Evolutionary conservation across 2,329 filamentous ascomycete species (phyloP).

Genomic region (Botrytis paeoniae): DNA sequence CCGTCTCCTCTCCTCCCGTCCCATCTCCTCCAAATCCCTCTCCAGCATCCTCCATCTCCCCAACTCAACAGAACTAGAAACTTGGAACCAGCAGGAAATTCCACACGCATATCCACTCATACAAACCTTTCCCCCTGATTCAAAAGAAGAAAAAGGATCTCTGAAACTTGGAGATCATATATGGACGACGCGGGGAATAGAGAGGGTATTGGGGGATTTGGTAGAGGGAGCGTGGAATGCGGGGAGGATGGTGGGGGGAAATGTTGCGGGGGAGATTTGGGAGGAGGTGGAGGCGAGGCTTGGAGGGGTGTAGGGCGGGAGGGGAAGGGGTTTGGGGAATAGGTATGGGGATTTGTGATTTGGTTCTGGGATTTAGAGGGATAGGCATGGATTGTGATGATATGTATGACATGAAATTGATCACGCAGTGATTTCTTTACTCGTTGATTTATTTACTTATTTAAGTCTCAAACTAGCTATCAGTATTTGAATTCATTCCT

Average conservation of each 20-base stretch:
- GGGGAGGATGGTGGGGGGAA: neutral
- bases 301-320: too few relatives aligned
- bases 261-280: neutral
- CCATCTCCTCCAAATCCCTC: neutral
- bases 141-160: neutral
- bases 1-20: neutral
- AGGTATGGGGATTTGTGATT: too few relatives aligned
- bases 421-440: too few relatives aligned
- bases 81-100: neutral
- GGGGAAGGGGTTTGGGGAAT: too few relatives aligned
- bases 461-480: too few relatives aligned
- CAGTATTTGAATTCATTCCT: too few relatives aligned
- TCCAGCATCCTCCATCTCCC: neutral
- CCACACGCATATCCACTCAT: constrained; percentile 1
- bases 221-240: neutral
- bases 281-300: neutral
- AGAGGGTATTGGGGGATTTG: neutral
- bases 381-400: too few relatives aligned
- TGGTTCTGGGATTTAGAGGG: too few relatives aligned
- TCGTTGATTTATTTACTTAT: too few relatives aligned
- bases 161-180: neutral
- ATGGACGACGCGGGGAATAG: neutral
- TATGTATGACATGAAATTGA: too few relatives aligned
- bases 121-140: neutral
- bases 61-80: neutral